Evolutionary conservation across 805 yeast genomes (phyloP), one percentile per base, ranked within the genome.

Genomic region (Pichia rugopelliculosa): DNA sequence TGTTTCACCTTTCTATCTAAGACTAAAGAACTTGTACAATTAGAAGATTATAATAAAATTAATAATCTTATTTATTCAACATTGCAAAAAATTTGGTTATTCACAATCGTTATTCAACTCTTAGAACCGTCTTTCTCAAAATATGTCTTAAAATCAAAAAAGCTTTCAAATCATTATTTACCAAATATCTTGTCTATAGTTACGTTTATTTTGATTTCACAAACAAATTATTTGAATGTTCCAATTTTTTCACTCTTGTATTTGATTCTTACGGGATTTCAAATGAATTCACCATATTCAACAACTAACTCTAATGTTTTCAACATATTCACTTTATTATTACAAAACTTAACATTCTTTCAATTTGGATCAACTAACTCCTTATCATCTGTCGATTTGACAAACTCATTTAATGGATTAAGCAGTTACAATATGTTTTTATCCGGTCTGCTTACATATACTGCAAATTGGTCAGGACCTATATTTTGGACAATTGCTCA

Each of bases 381-480:
- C 36, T 73, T 93, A 55, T 91, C 97, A 0, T 84, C 97, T 0
- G 81, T 93, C 21, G 97, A 91, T 58, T 72, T 93, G 22, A 79
- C 96, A 0, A 90, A 91, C 61, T 90, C 96, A 0, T 93, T 93
- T 64, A 91, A 91, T 60, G 99, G 99, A 0, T 71, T 90, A 8
- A 65, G 78, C 0, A 74, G 77, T 40, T 93, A 88, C 59, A 77
- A 82, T 53, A 75, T 90, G 21, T 56, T 76, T 8, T 60, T 77
- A 3, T 96, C 91, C 5, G 96, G 96, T 0, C 25, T 84, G 0
- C 65, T 93, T 46, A 87, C 96, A 13, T 85, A 86, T 60, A 60
- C 83, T 3, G 76, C 95, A n/a, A 91, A 89, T 61, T 93, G 87
- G 79, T 75, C 85, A 0, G 88, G 88, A 0, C 86, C 96, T 0